Conservation (phyloP, 2,329 filamentous ascomycete genomes). For the Calonectria pteridis region DNA sequence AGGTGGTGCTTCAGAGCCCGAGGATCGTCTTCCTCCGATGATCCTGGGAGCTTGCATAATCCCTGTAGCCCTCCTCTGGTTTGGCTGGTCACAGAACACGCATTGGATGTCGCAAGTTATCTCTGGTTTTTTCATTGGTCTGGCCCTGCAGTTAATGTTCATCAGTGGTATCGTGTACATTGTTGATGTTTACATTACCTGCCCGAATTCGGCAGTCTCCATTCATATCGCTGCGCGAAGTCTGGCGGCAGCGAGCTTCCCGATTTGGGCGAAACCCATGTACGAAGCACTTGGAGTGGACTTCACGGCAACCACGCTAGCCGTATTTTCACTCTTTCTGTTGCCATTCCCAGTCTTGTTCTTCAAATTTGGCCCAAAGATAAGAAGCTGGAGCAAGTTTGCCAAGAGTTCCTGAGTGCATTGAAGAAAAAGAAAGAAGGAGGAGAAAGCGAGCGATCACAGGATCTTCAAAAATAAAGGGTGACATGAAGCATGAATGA, state of each 20-base stretch:
- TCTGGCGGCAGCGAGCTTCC: conserved; percentile 6
- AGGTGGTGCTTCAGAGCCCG: not conserved
- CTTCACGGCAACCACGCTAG: not conserved
- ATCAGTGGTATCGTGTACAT: conserved; percentile 17
- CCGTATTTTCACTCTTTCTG: not conserved
- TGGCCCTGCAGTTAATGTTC: conserved; percentile 10
- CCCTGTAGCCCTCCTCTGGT: conserved; percentile 3
- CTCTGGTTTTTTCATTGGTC: conserved; percentile 6
- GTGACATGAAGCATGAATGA: not conserved
- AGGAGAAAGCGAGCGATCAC: not conserved
- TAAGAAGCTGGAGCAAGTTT: conserved; percentile 17
- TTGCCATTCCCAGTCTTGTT: conserved; percentile 10
- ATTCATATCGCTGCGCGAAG: conserved; percentile 13
- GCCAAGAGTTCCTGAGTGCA: not conserved
- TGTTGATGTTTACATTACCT: conserved; percentile 13
- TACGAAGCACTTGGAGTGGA: conserved; percentile 12
- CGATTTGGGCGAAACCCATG: conserved; percentile 17
- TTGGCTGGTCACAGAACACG: conserved; percentile 10
- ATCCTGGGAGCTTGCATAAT: conserved; percentile 13
- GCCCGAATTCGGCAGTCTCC: conserved; percentile 12
- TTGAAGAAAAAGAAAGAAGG: not conserved
- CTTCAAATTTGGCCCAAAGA: conserved; percentile 8
- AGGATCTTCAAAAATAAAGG: not conserved
- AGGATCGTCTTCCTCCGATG: conserved; percentile 7
- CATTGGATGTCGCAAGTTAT: conserved; percentile 12